Base-by-base conservation (phyloP, 805 yeast genomes). In the Candida broadrunensis region DNA sequence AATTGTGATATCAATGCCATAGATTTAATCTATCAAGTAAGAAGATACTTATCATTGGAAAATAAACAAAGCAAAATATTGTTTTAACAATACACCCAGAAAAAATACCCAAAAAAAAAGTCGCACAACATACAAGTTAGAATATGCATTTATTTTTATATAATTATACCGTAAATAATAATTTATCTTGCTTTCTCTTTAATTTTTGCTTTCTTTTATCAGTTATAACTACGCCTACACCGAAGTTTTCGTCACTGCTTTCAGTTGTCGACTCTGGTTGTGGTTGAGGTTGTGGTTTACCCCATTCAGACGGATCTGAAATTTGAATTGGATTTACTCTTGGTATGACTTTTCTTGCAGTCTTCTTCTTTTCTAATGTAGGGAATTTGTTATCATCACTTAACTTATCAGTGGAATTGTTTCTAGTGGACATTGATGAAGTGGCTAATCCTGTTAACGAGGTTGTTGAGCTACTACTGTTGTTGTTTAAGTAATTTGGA, bases 281-380 rank as follows among this genome's bases (percentile, higher is more conserved):
- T 9, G 24, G 18, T 12, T 17, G 21, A 6, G 11, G 23, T 19
- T 30, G 30, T 4, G 33, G 38, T 30, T 37, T 33, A 1, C 60
- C 58, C 64, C 64, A 59, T 29, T 47, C 44, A 24, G 37, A 33
- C 2, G 57, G 49, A 13, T 53, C 51, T 4, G 44, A 34, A 24
- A 46, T 39, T 17, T 47, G 44, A 13, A 72, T 59, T 6, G 81
- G 79, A 36, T 78, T 80, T 3, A 84, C 86, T 31, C 85, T 70
- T 2, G 89, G 87, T 39, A 77, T 69, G 7, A 45, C 49, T 42
- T 52, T 61, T 43, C 62, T 65, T 2, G 47, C 46, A 37, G 60
- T 52, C 53, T 73, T 75, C 53, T 73, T 75, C 50, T 70, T 65
- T 44, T 60, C 63, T 27, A 75, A 56, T 0, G 78, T 70, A 3